These are phyloP conservation scores for Cystobasidium tubakii DNA, from an alignment of 768 basidiomycete species.

Conservation along the genomic window DNA sequence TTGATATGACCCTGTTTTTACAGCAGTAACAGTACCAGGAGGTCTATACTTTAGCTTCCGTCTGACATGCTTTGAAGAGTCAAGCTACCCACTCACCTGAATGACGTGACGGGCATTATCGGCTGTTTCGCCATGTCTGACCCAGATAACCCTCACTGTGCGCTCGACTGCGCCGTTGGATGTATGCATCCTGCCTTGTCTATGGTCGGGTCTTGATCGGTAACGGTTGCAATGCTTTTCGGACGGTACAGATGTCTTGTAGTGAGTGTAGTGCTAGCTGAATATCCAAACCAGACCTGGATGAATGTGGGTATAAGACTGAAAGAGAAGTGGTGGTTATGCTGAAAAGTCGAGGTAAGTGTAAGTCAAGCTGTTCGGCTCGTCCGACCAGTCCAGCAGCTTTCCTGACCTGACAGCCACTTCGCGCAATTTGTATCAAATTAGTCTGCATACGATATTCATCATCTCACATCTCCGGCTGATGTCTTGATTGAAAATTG, in stretches of 20 bases:
- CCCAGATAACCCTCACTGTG: slow-evolving; percentile 7
- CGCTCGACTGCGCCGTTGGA: neutral
- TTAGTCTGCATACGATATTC: too few species aligned
- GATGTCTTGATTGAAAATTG: too few species aligned
- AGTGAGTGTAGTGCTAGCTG: too few species aligned
- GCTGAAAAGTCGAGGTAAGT: neutral
- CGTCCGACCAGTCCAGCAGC: neutral
- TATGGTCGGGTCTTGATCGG: neutral
- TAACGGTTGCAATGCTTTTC: neutral
- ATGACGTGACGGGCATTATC: slow-evolving; percentile 24
- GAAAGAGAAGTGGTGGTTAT: too few species aligned
- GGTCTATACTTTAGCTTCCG: too few species aligned
- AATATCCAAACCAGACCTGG: too few species aligned
- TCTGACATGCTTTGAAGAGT: too few species aligned
- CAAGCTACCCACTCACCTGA: slow-evolving; percentile 9
- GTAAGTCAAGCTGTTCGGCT: neutral
- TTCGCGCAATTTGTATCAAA: too few species aligned
- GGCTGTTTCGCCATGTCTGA: slow-evolving; percentile 31
- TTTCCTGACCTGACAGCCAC: too few species aligned
- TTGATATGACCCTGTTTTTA: slow-evolving; percentile 29
- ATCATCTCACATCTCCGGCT: too few species aligned
- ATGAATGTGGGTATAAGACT: neutral
- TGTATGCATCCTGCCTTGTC: neutral
- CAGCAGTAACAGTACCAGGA: neutral
- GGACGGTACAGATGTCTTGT: too few species aligned